phyloP scores from a whole-genome alignment of 208 protist species.

The Wallacemonas collosoma region DNA sequence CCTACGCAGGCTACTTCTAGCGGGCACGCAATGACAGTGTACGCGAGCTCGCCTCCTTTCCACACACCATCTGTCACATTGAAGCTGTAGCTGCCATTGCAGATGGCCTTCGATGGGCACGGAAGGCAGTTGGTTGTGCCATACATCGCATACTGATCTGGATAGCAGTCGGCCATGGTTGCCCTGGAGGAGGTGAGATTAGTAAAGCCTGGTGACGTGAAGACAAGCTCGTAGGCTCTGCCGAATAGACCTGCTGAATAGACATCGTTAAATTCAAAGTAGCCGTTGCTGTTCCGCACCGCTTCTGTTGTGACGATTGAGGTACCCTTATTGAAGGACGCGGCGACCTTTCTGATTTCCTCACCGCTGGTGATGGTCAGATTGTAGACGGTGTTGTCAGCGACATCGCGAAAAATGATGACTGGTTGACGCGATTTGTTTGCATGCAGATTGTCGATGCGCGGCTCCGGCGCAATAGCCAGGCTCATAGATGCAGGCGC shows the following conservation, averaged over 20 bases:
- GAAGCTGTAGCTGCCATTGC: constrained; percentile 50
- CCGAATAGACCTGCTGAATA: constrained; percentile 30
- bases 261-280: constrained; percentile 32
- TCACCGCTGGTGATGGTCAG: background rate
- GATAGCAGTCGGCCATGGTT: constrained; percentile 26
- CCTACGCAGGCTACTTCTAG: constrained; percentile 23
- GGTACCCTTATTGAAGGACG: constrained; percentile 25
- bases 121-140: constrained; percentile 29
- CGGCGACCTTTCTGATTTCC: constrained; percentile 1
- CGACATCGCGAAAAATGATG: constrained; percentile 32
- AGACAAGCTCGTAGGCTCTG: constrained; percentile 21
- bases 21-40: constrained; percentile 34
- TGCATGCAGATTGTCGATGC: constrained; percentile 22
- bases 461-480: constrained; percentile 28
- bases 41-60: constrained; percentile 36
- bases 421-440: constrained; percentile 30
- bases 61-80: constrained; percentile 43
- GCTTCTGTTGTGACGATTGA: background rate
- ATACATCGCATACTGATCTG: constrained; percentile 38
- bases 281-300: constrained; percentile 7
- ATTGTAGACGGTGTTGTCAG: constrained; percentile 36
- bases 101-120: constrained; percentile 34
- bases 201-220: constrained; percentile 22
- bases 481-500: constrained; percentile 26
- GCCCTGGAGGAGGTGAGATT: constrained; percentile 20